These are phyloP conservation scores for Penicillium soppii DNA, from an alignment of 495 filamentous ascomycete genomes.

Conservation along the genomic window DNA sequence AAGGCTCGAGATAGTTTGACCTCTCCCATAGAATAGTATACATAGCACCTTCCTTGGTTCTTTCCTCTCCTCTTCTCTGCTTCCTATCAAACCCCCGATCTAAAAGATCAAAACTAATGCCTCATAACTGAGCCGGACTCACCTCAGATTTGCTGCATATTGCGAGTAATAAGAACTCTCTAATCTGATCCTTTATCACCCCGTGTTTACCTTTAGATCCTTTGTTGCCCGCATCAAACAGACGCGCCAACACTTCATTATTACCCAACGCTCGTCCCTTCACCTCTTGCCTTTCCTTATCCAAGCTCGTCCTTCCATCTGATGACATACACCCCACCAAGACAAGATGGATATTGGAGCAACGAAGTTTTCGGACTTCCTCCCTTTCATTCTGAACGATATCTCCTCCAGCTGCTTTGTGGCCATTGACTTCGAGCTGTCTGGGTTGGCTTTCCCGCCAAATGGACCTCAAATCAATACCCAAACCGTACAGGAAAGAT, in stretches of 20 bases:
- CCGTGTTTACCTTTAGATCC: too few species aligned
- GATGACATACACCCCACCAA: background rate
- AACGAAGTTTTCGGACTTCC: conserved; percentile 49
- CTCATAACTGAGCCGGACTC: too few species aligned
- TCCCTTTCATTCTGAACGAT: conserved; percentile 59
- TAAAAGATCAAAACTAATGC: too few species aligned
- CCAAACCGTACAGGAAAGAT: conserved; percentile 61
- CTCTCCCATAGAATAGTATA: too few species aligned
- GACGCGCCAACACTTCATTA: background rate
- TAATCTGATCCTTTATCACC: too few species aligned
- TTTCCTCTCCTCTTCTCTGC: too few species aligned
- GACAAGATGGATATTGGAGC: conserved; percentile 62
- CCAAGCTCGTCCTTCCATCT: background rate
- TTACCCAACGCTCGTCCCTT: background rate
- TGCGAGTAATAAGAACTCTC: too few species aligned
- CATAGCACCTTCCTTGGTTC: too few species aligned
- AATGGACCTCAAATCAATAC: conserved; percentile 21
- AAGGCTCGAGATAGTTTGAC: too few species aligned
- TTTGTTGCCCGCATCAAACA: background rate
- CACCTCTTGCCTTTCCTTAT: background rate
- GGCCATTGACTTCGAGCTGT: conserved; percentile 74
- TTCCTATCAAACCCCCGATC: too few species aligned
- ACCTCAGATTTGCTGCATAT: too few species aligned
- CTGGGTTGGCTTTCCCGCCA: conserved; percentile 54
- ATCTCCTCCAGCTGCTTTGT: conserved; percentile 65